phyloP scores from a whole-genome alignment of 1,139 yeast species.

The Lodderomyces margitis region DNA sequence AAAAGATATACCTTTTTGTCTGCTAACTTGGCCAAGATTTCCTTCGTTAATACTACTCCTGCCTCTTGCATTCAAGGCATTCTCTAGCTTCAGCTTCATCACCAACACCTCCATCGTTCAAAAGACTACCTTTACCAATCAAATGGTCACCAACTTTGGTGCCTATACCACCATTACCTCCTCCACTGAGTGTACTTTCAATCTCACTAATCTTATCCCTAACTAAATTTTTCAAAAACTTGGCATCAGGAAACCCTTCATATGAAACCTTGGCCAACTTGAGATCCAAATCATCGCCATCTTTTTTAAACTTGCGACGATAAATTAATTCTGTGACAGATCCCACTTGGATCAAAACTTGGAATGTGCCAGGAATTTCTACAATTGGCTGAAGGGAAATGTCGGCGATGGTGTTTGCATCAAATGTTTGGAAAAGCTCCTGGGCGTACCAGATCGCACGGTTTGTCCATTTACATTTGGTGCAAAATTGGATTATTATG shows the following conservation, averaged over 20 bases:
- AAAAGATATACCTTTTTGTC: too few relatives aligned
- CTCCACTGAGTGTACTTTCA: conserved; percentile 8
- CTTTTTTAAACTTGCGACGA: conserved; percentile 37
- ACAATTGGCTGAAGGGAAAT: conserved; percentile 39
- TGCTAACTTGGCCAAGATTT: too few relatives aligned
- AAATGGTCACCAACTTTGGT: conserved; percentile 27
- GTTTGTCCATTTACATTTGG: conserved; percentile 49
- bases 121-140: conserved; percentile 13
- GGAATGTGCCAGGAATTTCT: conserved; percentile 40
- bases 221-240: conserved; percentile 37
- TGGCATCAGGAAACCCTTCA: conserved; percentile 50
- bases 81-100: conserved; percentile 3
- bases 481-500: conserved; percentile 41
- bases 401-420: conserved; percentile 29
- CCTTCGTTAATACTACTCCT: too few relatives aligned
- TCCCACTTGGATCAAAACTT: conserved; percentile 17
- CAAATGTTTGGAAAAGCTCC: conserved; percentile 45
- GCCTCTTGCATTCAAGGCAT: conserved; percentile 16
- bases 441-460: conserved; percentile 48
- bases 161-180: conserved; percentile 22
- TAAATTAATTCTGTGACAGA: conserved; percentile 26
- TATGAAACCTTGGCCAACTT: conserved; percentile 27
- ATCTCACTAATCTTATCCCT: conserved; percentile 23
- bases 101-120: conserved; percentile 11
- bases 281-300: conserved; percentile 18